A percentile compares a stretch with the other conserved stretches of the same genome.
Conservation (phyloP, 345 rosid species). For the Acer yangbiense region DNA sequence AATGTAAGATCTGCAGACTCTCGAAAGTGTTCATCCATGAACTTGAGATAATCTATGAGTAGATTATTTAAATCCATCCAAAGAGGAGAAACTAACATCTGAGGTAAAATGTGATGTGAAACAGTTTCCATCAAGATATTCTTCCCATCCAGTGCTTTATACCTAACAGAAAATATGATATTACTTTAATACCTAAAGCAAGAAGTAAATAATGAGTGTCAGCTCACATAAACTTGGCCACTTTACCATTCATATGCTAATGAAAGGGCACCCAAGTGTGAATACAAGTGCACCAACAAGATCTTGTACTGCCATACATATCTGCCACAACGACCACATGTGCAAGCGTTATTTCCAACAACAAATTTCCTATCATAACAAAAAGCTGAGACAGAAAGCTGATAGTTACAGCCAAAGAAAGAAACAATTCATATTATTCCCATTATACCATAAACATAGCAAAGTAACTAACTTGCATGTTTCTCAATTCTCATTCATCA, state of each 20-base stretch:
- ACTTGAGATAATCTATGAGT: constrained; percentile 86
- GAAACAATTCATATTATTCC: background rate
- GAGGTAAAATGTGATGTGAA: constrained; percentile 84
- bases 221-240: background rate
- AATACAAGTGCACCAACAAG: constrained; percentile 83
- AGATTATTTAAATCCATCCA: constrained; percentile 73
- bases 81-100: constrained; percentile 81
- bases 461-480: background rate
- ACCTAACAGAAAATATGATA: constrained; percentile 46
- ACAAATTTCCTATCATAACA: background rate
- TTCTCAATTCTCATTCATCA: constrained; percentile 1
- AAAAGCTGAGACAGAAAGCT: background rate
- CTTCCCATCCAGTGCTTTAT: constrained; percentile 94
- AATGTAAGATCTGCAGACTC: constrained; percentile 98
- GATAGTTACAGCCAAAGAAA: background rate
- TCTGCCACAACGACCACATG: constrained; percentile 50
- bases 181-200: constrained; percentile 17
- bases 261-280: constrained; percentile 72
- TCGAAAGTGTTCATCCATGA: constrained; percentile 97
- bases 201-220: constrained; percentile 1
- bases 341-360: constrained; percentile 24
- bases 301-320: constrained; percentile 88
- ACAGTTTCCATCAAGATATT: constrained; percentile 92
- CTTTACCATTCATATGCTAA: constrained; percentile 82
- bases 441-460: background rate